Percentiles rank a stretch among this genome's conserved stretches.
These are phyloP conservation scores for Erythrophleum fordii DNA, from an alignment of 306 rosid genomes.

Conservation along the genomic window DNA sequence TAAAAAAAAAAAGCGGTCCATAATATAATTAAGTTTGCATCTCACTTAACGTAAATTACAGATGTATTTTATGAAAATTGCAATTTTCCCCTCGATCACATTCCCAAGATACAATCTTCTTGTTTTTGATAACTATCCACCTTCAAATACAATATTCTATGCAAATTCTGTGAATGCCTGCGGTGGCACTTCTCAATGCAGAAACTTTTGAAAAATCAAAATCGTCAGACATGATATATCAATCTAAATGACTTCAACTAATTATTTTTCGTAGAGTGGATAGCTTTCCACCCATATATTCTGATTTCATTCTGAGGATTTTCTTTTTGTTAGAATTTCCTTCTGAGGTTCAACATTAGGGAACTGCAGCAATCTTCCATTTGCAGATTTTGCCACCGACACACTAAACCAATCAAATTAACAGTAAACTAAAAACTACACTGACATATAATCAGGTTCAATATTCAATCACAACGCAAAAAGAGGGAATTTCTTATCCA, in stretches of 20 bases:
- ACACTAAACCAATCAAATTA: not conserved
- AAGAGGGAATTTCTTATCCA: not conserved
- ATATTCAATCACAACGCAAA: not conserved
- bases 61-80: not conserved
- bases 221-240: not conserved
- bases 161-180: constrained; percentile 11
- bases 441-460: not conserved
- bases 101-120: constrained; percentile 1
- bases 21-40: not conserved
- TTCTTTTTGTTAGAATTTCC: no score
- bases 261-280: no score
- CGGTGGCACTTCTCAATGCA: not conserved
- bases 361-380: not conserved
- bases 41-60: not conserved
- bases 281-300: no score
- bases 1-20: no score
- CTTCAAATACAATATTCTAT: constrained; percentile 12
- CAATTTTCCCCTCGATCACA: not conserved
- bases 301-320: no score
- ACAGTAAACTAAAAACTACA: not conserved
- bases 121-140: not conserved
- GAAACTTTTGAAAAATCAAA: not conserved
- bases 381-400: not conserved
- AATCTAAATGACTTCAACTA: not conserved
- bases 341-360: not conserved